Percentiles rank a stretch among this genome's conserved stretches.
Evolutionary conservation across 306 rosid species (phyloP).

Genomic region (Comarum palustre): DNA sequence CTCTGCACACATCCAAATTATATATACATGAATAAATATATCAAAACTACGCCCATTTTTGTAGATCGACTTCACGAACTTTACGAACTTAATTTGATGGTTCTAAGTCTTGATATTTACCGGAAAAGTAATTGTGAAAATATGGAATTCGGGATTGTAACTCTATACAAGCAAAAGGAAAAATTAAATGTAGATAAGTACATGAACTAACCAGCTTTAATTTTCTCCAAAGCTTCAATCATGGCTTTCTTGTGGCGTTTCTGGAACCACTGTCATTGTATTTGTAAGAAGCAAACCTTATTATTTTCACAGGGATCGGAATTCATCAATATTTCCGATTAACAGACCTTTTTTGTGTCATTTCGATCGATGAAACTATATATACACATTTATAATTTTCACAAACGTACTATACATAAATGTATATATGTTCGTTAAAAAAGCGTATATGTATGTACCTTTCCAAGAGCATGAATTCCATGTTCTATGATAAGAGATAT

Average conservation of each 20-base stretch:
- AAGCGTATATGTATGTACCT: slow-evolving; percentile 45
- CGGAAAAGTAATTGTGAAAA: background rate
- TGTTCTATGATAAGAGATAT: slow-evolving; percentile 58
- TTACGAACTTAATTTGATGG: too few relatives aligned
- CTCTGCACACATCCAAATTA: slow-evolving; percentile 37
- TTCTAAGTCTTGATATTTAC: background rate
- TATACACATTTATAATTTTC: background rate
- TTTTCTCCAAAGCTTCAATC: slow-evolving; percentile 71
- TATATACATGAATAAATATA: background rate
- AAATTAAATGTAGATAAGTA: too few relatives aligned
- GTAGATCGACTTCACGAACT: background rate
- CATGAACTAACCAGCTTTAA: slow-evolving; percentile 55
- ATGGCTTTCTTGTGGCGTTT: slow-evolving; percentile 63
- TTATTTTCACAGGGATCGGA: background rate
- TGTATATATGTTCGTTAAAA: too few relatives aligned
- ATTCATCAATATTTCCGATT: too few relatives aligned
- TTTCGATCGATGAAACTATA: background rate
- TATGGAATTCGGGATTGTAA: too few relatives aligned
- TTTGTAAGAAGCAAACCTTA: background rate
- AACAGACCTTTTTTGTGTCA: too few relatives aligned
- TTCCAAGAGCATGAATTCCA: slow-evolving; percentile 52
- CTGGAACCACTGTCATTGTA: slow-evolving; percentile 48
- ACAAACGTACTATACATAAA: too few relatives aligned
- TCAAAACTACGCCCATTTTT: background rate
- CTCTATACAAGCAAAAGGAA: too few relatives aligned